Evolutionary conservation across 768 basidiomycete genomes (phyloP), one percentile per base, ranked within the genome.

Genomic region (Leucogyrophana mollusca): DNA sequence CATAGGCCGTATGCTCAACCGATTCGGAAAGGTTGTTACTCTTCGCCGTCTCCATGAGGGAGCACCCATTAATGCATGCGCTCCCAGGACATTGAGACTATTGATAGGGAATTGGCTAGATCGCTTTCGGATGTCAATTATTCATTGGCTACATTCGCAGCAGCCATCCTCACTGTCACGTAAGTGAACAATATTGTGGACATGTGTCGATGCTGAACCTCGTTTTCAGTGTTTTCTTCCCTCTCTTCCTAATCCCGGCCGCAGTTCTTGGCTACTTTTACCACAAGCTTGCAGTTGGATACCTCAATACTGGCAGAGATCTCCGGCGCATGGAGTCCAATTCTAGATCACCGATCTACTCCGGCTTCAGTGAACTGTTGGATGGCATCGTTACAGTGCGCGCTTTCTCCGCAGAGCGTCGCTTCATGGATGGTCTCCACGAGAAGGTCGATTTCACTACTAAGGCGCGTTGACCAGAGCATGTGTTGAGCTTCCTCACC

Each of bases 1-100:
- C 16, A 37, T 56, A 77, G 85, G 86, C 22, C 82, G 86, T 4
- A 83, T 90, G 74, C 75, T 90, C 49, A 90, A 90, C 64, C 77
- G 87, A 2, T 90, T 90, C 57, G 83, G 79, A 58, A 82, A 83
- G 67, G 78, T 76, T 40, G 60, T 46, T 22, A 14, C 13, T 14
- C 25, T n/a, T 9, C 9, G 22, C 54, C 42, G 41, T 49, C 38
- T 16, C 45, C 17, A 30, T 30, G 13, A 13, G 27, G 13, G 7
- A 16, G 32, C 9, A 46, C 6, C 37, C 14, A n/a, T 43, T 50
- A 4, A 37, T 22, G 0, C 37, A 14, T 20, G 33, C 18, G 40
- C 16, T 45, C 50, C 8, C 49, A 70, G 57, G 77, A 82, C 49
- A 63, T 80, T 34, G 78, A 78, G 52, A 79, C 77, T 0, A 71